A percentile compares a stretch with the other conserved stretches of the same genome.
phyloP scores from a whole-genome alignment of 441 rosid species.

The Daphne laureola region DNA sequence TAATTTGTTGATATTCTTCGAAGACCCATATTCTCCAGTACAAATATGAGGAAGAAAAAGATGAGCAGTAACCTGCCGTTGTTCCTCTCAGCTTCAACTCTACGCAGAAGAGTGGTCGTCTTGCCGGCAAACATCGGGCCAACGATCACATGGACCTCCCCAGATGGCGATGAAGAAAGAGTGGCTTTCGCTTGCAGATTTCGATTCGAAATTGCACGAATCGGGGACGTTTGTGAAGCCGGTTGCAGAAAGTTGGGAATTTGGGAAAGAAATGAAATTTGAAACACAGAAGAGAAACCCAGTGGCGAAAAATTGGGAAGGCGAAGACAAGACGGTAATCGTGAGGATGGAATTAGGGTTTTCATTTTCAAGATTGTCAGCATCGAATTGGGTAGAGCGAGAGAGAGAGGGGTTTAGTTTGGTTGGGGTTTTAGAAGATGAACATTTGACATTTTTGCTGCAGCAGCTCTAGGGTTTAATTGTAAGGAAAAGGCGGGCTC shows the following conservation, averaged over 20 bases:
- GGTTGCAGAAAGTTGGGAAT: constrained; percentile 12
- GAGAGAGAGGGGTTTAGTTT: constrained; percentile 2
- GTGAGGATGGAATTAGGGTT: constrained; percentile 22
- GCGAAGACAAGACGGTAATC: constrained; percentile 21
- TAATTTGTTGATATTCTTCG: too few relatives aligned
- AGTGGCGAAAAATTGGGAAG: constrained; percentile 17
- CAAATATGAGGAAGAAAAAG: background rate
- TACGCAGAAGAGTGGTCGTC: constrained; percentile 63
- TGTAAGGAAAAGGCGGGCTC: background rate
- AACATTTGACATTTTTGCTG: constrained; percentile 5
- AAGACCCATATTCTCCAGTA: too few relatives aligned
- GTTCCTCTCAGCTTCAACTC: constrained; percentile 44
- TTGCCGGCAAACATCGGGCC: constrained; percentile 73
- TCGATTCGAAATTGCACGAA: constrained; percentile 13
- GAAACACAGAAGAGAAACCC: constrained; percentile 19
- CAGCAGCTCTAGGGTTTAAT: constrained; percentile 15
- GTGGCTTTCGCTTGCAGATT: constrained; percentile 25
- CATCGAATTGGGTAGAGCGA: constrained; percentile 12
- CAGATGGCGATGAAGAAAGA: constrained; percentile 22
- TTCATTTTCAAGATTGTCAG: constrained; percentile 32
- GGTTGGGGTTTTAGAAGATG: constrained; percentile 10
- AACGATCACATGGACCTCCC: constrained; percentile 72
- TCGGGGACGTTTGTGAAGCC: constrained; percentile 13
- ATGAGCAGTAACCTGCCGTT: constrained; percentile 41
- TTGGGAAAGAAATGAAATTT: constrained; percentile 14